Evolutionary conservation across 2,329 filamentous ascomycete genomes (phyloP).

Genomic region (Colletotrichum sansevieriae): DNA sequence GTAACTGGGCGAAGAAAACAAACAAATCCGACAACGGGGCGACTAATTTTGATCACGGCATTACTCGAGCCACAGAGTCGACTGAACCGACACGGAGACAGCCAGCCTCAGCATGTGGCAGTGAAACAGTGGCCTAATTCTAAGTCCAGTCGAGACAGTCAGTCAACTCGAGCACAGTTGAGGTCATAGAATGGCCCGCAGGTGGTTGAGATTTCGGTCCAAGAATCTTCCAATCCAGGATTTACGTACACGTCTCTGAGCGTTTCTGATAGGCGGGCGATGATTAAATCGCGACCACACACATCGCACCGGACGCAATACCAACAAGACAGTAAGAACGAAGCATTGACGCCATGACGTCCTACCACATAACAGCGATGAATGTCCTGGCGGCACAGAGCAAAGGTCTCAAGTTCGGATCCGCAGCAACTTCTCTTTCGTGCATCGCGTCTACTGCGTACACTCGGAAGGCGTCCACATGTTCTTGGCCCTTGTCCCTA

Average conservation of each 20-base stretch:
- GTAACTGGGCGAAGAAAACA: not conserved
- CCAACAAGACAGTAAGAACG: not conserved
- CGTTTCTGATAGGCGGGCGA: too few relatives aligned
- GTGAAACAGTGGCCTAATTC: not conserved
- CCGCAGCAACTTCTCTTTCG: conserved; percentile 4
- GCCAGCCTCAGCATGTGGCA: conserved; percentile 14
- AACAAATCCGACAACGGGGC: not conserved
- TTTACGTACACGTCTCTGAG: too few relatives aligned
- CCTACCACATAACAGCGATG: not conserved
- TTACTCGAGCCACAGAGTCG: not conserved
- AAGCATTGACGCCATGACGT: not conserved
- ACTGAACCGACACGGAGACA: conserved; percentile 19
- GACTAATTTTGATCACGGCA: not conserved
- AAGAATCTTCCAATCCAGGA: too few relatives aligned
- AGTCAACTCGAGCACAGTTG: not conserved
- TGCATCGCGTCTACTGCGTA: not conserved
- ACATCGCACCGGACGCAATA: too few relatives aligned
- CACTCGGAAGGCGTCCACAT: not conserved
- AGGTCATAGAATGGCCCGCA: conserved; percentile 12
- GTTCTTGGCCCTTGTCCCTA: conserved; percentile 11
- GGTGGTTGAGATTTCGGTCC: not conserved
- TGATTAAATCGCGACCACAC: too few relatives aligned
- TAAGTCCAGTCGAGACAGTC: conserved; percentile 1
- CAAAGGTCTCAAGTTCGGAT: conserved; percentile 4
- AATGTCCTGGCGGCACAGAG: not conserved